Percentiles rank a stretch among this genome's conserved stretches.
These are phyloP conservation scores for Thelonectria blattea DNA, from an alignment of 2,329 filamentous ascomycete species.

Conservation along the genomic window DNA sequence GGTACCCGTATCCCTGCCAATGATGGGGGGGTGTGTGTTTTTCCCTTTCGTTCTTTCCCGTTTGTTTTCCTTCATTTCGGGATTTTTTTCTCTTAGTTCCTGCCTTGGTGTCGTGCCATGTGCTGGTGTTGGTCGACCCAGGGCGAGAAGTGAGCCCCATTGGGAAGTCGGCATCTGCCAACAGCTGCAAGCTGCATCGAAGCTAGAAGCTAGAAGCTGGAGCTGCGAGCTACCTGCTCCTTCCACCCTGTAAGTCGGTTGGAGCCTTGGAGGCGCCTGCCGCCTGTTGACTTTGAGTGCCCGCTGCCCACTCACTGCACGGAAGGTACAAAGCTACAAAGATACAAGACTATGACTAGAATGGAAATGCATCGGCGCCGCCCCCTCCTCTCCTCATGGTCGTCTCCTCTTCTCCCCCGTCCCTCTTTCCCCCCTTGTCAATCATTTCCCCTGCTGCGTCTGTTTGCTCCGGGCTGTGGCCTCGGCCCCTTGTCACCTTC, in stretches of 20 bases:
- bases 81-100: constrained; percentile 14
- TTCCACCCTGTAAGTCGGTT: background rate
- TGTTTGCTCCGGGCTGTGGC: background rate
- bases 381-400: too few species aligned
- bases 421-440: background rate
- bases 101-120: constrained; percentile 28
- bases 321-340: background rate
- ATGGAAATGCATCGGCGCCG: constrained; percentile 10
- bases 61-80: too few species aligned
- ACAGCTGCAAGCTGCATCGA: background rate
- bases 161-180: constrained; percentile 7
- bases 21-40: too few species aligned
- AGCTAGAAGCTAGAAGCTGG: background rate
- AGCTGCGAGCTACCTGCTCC: background rate
- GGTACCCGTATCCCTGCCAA: too few species aligned
- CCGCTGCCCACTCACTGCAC: too few species aligned
- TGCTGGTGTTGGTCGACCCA: constrained; percentile 2
- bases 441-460: background rate
- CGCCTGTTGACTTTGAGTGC: too few species aligned
- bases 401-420: too few species aligned
- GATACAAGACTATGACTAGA: background rate
- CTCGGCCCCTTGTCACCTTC: background rate
- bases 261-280: too few species aligned
- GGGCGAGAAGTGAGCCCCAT: constrained; percentile 32
- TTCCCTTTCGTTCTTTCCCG: too few species aligned